Evolutionary conservation across 2,329 filamentous ascomycete species (phyloP).

Genomic region (Alternaria triticimaculans): DNA sequence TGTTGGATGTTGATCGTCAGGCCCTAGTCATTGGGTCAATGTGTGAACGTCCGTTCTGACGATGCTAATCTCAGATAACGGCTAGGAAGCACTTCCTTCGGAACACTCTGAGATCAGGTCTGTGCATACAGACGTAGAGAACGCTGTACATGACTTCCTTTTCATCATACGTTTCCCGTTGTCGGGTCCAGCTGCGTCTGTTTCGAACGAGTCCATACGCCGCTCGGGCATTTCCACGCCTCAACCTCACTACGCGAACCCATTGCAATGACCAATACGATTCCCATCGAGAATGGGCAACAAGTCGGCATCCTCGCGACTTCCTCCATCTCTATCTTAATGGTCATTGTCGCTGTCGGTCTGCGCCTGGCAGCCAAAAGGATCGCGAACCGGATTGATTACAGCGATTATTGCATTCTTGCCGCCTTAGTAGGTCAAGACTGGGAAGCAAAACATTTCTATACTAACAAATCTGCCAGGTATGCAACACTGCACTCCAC

Average conservation of each 20-base stretch:
- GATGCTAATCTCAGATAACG: background rate
- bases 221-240: background rate
- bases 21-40: background rate
- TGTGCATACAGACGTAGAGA: background rate
- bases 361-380: conserved; percentile 17
- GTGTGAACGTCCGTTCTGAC: background rate
- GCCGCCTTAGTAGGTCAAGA: conserved; percentile 10
- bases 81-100: background rate
- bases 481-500: conserved; percentile 27
- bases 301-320: conserved; percentile 12
- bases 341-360: conserved; percentile 13
- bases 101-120: background rate
- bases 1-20: background rate
- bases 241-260: background rate
- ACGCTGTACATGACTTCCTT: background rate
- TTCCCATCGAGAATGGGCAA: conserved; percentile 20
- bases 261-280: background rate
- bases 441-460: too few relatives aligned
- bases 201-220: background rate
- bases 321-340: conserved; percentile 16
- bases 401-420: conserved; percentile 23
- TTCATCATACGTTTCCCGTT: background rate
- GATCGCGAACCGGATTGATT: conserved; percentile 12
- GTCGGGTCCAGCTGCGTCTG: background rate
- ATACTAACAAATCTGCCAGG: conserved; percentile 1